Conservation (phyloP, 1,139 yeast species). For the Debaryomyces fabryi region DNA sequence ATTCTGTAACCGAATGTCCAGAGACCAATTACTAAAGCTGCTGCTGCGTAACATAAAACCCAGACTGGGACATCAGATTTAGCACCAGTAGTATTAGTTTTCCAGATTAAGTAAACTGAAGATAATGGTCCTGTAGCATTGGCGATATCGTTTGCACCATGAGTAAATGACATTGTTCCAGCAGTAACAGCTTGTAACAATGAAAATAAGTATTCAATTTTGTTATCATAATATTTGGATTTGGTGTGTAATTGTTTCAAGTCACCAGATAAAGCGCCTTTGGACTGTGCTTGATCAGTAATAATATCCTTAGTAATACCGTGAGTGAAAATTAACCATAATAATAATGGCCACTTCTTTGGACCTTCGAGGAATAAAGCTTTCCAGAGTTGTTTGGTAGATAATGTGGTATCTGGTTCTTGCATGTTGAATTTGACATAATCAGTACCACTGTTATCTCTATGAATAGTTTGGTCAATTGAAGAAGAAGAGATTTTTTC, state of each 20-base stretch:
- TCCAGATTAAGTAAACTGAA: conserved; percentile 67
- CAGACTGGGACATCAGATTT: conserved; percentile 70
- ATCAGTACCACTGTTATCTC: conserved; percentile 13
- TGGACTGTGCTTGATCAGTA: conserved; percentile 42
- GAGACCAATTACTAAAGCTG: conserved; percentile 65
- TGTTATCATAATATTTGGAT: conserved; percentile 71
- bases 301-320: conserved; percentile 72
- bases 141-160: conserved; percentile 80
- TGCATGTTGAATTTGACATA: neutral
- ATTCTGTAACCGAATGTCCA: conserved; percentile 78
- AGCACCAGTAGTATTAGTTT: conserved; percentile 45
- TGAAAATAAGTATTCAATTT: conserved; percentile 70
- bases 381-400: conserved; percentile 50
- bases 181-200: conserved; percentile 75
- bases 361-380: conserved; percentile 48
- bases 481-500: conserved; percentile 11
- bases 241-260: conserved; percentile 54
- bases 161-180: conserved; percentile 80
- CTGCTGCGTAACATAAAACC: conserved; percentile 72
- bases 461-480: conserved; percentile 16
- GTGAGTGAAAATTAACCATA: conserved; percentile 54
- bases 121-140: conserved; percentile 80
- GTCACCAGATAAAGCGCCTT: conserved; percentile 41
- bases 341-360: conserved; percentile 53
- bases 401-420: conserved; percentile 20